Conservation (phyloP, 192 early-diverging fungal species). For the Spizellomyces sp. region DNA sequence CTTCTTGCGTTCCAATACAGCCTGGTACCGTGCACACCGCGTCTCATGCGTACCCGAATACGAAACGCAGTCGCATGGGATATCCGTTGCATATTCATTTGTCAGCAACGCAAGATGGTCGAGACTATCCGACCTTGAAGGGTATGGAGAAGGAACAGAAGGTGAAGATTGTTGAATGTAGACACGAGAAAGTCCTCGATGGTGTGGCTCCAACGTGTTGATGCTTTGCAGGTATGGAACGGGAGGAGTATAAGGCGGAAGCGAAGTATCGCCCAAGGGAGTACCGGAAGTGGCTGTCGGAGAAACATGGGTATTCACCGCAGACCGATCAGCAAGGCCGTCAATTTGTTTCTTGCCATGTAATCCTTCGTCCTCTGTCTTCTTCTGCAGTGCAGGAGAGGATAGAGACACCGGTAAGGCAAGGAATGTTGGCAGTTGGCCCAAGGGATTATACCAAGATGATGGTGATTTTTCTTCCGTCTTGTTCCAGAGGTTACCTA, state of each 20-base stretch:
- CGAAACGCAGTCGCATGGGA: constrained; percentile 25
- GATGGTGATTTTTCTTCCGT: neutral
- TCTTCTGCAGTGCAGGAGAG: constrained; percentile 4
- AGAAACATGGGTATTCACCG: no score
- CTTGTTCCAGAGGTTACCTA: no score
- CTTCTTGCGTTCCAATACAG: constrained; percentile 12
- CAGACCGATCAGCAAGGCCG: no score
- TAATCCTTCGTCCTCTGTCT: neutral
- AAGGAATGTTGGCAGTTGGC: constrained; percentile 17
- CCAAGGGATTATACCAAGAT: constrained; percentile 21
- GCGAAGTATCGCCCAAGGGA: neutral
- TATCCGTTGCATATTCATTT: neutral
- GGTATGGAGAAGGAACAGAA: neutral
- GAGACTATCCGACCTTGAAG: neutral
- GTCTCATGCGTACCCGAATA: constrained; percentile 27
- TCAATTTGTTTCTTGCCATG: no score
- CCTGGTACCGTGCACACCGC: constrained; percentile 21
- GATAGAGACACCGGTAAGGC: constrained; percentile 17
- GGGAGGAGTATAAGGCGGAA: neutral
- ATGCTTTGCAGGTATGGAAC: neutral
- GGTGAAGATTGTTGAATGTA: neutral
- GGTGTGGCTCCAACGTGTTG: neutral
- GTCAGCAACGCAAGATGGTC: no score
- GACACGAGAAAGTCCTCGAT: neutral
- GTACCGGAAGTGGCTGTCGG: no score